A percentile compares a stretch with the other conserved stretches of the same genome.
phyloP scores from a whole-genome alignment of 2,329 filamentous ascomycete genomes.

The Fusarium musae region DNA sequence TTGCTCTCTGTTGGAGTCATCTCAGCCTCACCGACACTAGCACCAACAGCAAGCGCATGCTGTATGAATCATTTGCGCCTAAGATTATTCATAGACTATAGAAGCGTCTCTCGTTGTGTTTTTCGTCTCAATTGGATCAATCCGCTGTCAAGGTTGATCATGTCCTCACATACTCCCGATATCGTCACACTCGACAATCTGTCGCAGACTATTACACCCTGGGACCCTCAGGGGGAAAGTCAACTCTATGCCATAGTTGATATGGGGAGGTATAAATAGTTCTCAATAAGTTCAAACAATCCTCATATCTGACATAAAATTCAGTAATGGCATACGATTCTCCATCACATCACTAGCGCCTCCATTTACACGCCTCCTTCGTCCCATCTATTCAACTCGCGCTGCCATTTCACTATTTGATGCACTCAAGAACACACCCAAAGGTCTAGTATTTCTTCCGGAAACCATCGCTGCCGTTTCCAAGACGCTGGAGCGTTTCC shows the following conservation, averaged over 20 bases:
- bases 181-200: conserved; percentile 65
- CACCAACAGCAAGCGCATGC: neutral
- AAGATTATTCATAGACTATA: neutral
- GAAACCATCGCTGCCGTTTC: conserved; percentile 74
- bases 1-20: neutral
- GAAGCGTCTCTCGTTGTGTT: neutral
- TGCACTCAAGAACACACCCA: conserved; percentile 68
- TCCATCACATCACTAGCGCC: conserved; percentile 85
- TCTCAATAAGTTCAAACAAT: neutral
- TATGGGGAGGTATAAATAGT: conserved; percentile 64
- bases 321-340: conserved; percentile 91
- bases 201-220: conserved; percentile 59
- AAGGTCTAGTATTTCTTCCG: conserved; percentile 57
- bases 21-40: neutral
- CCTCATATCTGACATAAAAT: neutral
- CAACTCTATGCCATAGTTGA: conserved; percentile 68
- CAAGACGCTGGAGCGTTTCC: conserved; percentile 75
- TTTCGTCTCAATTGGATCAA: neutral
- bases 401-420: conserved; percentile 89
- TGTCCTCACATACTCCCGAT: conserved; percentile 49
- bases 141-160: conserved; percentile 21
- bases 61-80: conserved; percentile 1
- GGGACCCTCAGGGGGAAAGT: conserved; percentile 57
- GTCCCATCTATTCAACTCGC: conserved; percentile 81
- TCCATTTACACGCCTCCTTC: conserved; percentile 76